These are phyloP conservation scores for Lipomyces orientalis DNA, from an alignment of 805 yeast species.

Conservation along the genomic window DNA sequence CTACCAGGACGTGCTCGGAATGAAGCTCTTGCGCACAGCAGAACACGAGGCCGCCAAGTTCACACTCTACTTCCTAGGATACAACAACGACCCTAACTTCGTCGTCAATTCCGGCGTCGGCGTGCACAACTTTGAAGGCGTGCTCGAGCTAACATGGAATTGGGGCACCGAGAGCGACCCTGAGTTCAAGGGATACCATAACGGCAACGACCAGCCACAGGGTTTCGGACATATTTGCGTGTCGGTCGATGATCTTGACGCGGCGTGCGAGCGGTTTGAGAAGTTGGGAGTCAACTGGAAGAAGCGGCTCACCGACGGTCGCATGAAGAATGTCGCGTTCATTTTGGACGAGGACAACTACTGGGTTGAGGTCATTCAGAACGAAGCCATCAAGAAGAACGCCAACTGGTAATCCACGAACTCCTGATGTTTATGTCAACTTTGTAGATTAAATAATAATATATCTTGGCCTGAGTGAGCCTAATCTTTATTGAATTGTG, in stretches of 20 bases:
- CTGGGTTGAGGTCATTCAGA: conserved; percentile 68
- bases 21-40: conserved; percentile 66
- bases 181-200: conserved; percentile 74
- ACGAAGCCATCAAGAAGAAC: conserved; percentile 32
- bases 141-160: conserved; percentile 90
- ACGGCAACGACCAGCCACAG: conserved; percentile 76
- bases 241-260: conserved; percentile 65
- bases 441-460: background rate
- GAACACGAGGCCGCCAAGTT: conserved; percentile 75
- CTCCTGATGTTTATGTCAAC: background rate
- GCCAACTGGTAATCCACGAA: conserved; percentile 26
- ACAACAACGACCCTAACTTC: conserved; percentile 50
- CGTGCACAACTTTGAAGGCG: conserved; percentile 58
- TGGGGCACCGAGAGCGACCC: conserved; percentile 91
- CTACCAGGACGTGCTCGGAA: conserved; percentile 79
- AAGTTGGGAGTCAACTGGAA: conserved; percentile 57
- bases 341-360: conserved; percentile 91
- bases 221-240: conserved; percentile 91
- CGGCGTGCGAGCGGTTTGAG: conserved; percentile 57
- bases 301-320: conserved; percentile 51
- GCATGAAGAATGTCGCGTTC: conserved; percentile 72
- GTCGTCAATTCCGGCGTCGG: conserved; percentile 51
- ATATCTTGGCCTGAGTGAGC: background rate
- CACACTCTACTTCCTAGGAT: conserved; percentile 85
- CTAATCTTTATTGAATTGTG: background rate